A percentile compares a stretch with the other conserved stretches of the same genome.
Conservation (phyloP, 2,329 filamentous ascomycete species). For the Alternaria sp. region DNA sequence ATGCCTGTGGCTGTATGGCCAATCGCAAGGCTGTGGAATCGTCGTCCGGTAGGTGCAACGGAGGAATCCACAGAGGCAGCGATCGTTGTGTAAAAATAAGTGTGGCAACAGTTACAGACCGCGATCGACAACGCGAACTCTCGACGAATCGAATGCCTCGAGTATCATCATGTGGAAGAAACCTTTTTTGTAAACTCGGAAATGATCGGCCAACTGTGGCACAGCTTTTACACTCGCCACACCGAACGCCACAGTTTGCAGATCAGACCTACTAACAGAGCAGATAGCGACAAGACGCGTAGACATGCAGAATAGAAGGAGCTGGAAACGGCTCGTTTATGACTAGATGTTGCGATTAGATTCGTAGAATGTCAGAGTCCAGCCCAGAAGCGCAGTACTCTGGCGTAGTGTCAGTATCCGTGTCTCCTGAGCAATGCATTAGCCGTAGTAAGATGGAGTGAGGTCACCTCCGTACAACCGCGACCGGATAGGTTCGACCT, state of each 20-base stretch:
- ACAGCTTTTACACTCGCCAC: conserved; percentile 21
- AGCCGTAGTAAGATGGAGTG: conserved; percentile 20
- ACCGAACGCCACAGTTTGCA: conserved; percentile 11
- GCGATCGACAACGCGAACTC: conserved; percentile 24
- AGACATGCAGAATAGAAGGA: conserved; percentile 24
- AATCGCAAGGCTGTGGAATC: conserved; percentile 24
- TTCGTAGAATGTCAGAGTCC: conserved; percentile 9
- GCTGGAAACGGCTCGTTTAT: conserved; percentile 8
- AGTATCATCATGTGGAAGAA: conserved; percentile 41
- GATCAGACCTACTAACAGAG: conserved; percentile 13
- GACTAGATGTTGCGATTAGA: conserved; percentile 19
- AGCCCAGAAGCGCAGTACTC: conserved; percentile 9
- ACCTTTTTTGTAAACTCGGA: conserved; percentile 22
- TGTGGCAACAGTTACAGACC: conserved; percentile 40
- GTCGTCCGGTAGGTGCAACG: conserved; percentile 19
- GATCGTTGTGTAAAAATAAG: conserved; percentile 37
- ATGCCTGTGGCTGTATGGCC: conserved; percentile 12
- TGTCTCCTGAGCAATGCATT: conserved; percentile 24
- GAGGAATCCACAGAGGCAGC: conserved; percentile 27
- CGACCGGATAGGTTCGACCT: conserved; percentile 16
- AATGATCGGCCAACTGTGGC: conserved; percentile 32
- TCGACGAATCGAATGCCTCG: conserved; percentile 30
- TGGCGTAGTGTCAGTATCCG: conserved; percentile 8
- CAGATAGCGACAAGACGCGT: conserved; percentile 29
- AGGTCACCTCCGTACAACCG: conserved; percentile 27